Evolutionary conservation across 352 stramenopile species (phyloP), one percentile per base, ranked within the genome.

Genomic region (Phytophthora crassamura): DNA sequence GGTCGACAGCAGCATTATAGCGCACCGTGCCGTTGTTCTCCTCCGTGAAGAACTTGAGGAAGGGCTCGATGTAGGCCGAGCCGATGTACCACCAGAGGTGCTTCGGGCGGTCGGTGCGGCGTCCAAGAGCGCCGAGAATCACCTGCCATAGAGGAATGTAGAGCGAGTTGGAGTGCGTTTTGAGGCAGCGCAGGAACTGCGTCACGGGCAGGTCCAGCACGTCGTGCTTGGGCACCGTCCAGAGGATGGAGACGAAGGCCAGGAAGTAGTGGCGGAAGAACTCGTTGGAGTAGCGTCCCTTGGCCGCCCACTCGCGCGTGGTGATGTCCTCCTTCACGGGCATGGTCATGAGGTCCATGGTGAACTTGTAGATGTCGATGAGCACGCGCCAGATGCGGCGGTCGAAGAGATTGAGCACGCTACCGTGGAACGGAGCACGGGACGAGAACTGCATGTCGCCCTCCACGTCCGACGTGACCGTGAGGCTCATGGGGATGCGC

Each of bases 201-300:
- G 85, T 89, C 34, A 85, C 87, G 1, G 87, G 87, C 25, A 95
- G 67, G 32, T 91, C 83, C 59, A 95, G 78, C 51, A 95, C 87
- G 56, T 95, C 85, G 54, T 89, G 49, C 74, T 93, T 94, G 18
- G 87, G 87, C 2, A 95, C 78, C 30, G 85, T 95, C 87, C 87
- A 95, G 46, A 95, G 72, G 64, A 95, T 95, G 22, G 87, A 75
- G 15, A 91, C 86, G 65, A 95, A 95, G 41, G 87, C 84, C 25
- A 94, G 68, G 77, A 90, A 95, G 80, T 95, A 95, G 72, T 94
- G 85, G 61, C 87, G 87, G 74, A 94, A 89, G 64, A 95, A 95
- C 69, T 92, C 84, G 30, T 76, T 48, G 63, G 87, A 95, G 84
- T 93, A 95, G 47, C 74, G 77, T 56, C 80, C 64, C 64, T 78